Evolutionary conservation across 2,329 filamentous ascomycete genomes (phyloP), one percentile per base, ranked within the genome.

Genomic region (Albifimbria verrucaria): DNA sequence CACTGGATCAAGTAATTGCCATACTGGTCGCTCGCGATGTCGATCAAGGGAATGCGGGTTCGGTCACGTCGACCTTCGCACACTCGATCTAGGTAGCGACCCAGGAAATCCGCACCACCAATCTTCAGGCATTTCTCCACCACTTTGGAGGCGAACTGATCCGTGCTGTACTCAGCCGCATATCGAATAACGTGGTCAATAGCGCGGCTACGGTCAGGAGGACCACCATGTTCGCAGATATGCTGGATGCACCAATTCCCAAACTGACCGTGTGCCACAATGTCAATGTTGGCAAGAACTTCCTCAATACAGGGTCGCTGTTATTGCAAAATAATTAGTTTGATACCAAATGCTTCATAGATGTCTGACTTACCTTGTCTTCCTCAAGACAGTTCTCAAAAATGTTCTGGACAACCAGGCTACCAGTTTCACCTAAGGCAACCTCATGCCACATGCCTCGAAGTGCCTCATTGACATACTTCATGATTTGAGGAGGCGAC

Each of bases 201-300:
- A 44, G 95, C 94, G 61, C 92, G 88, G 72, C 88, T 93, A 63
- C 93, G 92, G 72, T 99, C 95, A 41, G 88, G 86, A 26, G 92
- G 89, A 53, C 88, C 88, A 49, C 95, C 93, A 68, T 99, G 94
- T 72, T 99, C 94, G 72, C 94, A 99, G 63, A 99, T 92, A 73
- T 99, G 94, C 74, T 99, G 94, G 65, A 99, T 97, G 76, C 94
- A 99, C 94, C 94, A 99, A 70, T 99, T 99, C 52, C 94, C 94
- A 68, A 99, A 99, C 69, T 99, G 94, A 23, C 94, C 94, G 69
- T 97, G 93, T 54, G 94, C 90, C 65, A 99, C 92, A 57, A 96
- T 89, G 72, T 99, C 92, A 63, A 99, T 96, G 68, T 94, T 97
- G 55, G 83, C 84, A 52, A 99, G 83, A 39, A 99, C 94, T 71